A percentile compares a stretch with the other conserved stretches of the same genome.
These are phyloP conservation scores for Hypoxylon trugodes DNA, from an alignment of 495 filamentous ascomycete genomes.

Conservation along the genomic window DNA sequence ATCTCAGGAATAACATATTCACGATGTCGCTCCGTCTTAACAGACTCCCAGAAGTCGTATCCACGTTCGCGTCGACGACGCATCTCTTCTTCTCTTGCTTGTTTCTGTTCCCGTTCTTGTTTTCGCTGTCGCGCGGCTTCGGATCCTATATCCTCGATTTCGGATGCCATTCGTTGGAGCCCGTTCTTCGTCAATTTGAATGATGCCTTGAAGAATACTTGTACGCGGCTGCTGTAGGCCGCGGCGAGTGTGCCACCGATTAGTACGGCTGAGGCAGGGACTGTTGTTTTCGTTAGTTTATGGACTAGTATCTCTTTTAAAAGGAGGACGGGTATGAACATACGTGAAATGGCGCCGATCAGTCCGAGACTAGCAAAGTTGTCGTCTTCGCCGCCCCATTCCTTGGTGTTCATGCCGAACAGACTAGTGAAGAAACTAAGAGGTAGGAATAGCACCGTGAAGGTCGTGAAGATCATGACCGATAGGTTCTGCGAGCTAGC, in stretches of 20 bases:
- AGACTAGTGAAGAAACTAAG: constrained; percentile 72
- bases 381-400: constrained; percentile 65
- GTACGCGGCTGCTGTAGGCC: constrained; percentile 53
- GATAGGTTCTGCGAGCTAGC: constrained; percentile 69
- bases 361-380: constrained; percentile 43
- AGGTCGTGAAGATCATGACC: constrained; percentile 75
- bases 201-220: constrained; percentile 42
- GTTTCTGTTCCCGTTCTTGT: constrained; percentile 30
- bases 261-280: constrained; percentile 50
- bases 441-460: constrained; percentile 73
- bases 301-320: not conserved
- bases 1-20: constrained; percentile 54
- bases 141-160: constrained; percentile 42
- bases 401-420: constrained; percentile 71
- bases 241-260: constrained; percentile 51
- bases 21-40: constrained; percentile 44
- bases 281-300: constrained; percentile 29
- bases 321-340: not conserved
- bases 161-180: constrained; percentile 17
- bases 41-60: constrained; percentile 56
- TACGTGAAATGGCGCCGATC: constrained; percentile 53
- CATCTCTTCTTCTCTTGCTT: constrained; percentile 29
- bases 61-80: constrained; percentile 46
- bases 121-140: constrained; percentile 37
- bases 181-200: constrained; percentile 26